Evolutionary conservation across 225 moss, liverwort and hornwort genomes (phyloP).

Genomic region (Pseudoscleropodium purum): DNA sequence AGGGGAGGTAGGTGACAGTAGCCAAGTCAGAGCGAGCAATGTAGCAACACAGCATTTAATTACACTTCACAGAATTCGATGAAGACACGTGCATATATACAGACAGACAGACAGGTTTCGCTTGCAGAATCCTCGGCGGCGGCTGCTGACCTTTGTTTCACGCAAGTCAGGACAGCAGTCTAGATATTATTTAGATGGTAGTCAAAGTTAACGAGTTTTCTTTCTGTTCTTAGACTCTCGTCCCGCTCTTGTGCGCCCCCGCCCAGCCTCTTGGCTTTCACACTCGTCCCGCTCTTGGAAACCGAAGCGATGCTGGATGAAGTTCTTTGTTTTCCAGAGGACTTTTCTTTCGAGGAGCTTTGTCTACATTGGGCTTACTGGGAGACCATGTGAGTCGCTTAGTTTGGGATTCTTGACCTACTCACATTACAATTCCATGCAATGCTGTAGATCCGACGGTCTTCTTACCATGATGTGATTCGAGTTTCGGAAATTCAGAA

Average conservation of each 20-base stretch:
- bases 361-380: not conserved
- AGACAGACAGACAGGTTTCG: not conserved
- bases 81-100: not conserved
- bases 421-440: slow-evolving; percentile 1
- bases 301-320: not conserved
- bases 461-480: slow-evolving; percentile 98
- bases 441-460: slow-evolving; percentile 77
- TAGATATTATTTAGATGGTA: not conserved
- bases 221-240: too few species aligned
- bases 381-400: not conserved
- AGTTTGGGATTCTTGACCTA: not conserved
- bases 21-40: not conserved
- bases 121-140: not conserved
- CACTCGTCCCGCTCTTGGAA: not conserved
- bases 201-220: not conserved
- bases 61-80: not conserved
- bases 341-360: not conserved
- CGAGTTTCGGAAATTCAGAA: slow-evolving; percentile 92
- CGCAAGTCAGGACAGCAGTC: not conserved
- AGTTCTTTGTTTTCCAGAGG: not conserved
- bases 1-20: not conserved
- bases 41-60: not conserved
- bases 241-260: not conserved
- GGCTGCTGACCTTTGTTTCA: not conserved
- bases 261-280: too few species aligned